Evolutionary conservation across 768 basidiomycete genomes (phyloP).

Genomic region (Phylloporus arenicola): DNA sequence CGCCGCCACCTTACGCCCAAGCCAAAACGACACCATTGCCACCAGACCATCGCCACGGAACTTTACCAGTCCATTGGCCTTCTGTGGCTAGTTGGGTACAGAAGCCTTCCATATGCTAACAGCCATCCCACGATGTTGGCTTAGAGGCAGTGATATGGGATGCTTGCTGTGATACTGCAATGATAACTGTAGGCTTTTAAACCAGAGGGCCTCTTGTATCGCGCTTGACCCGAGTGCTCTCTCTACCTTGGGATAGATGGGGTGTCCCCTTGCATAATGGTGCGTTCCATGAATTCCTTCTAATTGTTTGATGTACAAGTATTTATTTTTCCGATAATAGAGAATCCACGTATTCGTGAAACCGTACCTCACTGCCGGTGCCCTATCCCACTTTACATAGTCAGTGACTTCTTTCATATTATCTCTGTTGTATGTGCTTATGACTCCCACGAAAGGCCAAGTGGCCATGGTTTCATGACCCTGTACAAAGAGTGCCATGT

Average conservation of each 20-base stretch:
- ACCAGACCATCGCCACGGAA: background rate
- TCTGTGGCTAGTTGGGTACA: background rate
- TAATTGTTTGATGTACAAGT: background rate
- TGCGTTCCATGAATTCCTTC: background rate
- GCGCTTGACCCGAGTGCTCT: background rate
- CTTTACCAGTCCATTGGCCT: background rate
- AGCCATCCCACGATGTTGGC: slow-evolving; percentile 3
- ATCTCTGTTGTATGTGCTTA: background rate
- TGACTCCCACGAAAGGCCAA: slow-evolving; percentile 10
- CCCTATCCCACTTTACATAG: background rate
- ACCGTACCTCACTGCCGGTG: background rate
- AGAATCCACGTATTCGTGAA: background rate
- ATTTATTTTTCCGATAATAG: background rate
- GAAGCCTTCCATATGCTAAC: background rate
- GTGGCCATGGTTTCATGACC: background rate
- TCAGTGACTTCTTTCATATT: background rate
- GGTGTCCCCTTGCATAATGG: background rate
- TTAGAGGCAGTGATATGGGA: slow-evolving; percentile 9
- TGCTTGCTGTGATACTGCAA: slow-evolving; percentile 14
- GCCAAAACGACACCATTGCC: background rate
- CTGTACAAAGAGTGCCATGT: background rate
- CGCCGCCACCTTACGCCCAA: background rate
- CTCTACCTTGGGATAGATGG: background rate
- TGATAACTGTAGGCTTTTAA: background rate
- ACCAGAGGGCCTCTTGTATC: background rate